phyloP scores from a whole-genome alignment of 768 basidiomycete genomes.

The Tulasnella sp. region DNA sequence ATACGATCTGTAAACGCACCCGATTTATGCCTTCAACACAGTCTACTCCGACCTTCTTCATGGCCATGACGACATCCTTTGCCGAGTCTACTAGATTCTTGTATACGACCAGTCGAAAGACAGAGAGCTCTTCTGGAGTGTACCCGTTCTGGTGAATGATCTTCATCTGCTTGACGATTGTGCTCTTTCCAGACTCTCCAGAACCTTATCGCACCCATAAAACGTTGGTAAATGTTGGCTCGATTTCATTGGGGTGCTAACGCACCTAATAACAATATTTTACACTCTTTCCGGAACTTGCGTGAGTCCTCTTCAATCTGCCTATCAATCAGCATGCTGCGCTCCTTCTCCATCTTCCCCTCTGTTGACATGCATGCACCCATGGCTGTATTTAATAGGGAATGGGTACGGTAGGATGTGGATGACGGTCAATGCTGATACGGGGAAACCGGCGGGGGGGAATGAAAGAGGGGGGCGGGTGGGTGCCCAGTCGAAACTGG shows the following conservation, averaged over 20 bases:
- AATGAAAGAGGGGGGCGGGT: too few species aligned
- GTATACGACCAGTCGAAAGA: slow-evolving; percentile 69
- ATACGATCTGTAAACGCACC: slow-evolving; percentile 13
- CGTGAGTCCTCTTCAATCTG: slow-evolving; percentile 32
- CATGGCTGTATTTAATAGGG: neutral
- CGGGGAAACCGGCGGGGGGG: too few species aligned
- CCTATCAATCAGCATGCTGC: slow-evolving; percentile 22
- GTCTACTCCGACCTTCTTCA: slow-evolving; percentile 79
- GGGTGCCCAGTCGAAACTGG: too few species aligned
- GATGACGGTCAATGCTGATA: too few species aligned
- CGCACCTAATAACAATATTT: slow-evolving; percentile 35
- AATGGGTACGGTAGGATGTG: too few species aligned
- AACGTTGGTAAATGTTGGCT: too few species aligned
- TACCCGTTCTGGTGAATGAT: slow-evolving; percentile 93
- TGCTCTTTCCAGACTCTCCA: slow-evolving; percentile 89
- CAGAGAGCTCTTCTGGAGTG: slow-evolving; percentile 59
- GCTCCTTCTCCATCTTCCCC: neutral
- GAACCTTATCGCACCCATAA: slow-evolving; percentile 44
- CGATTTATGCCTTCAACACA: slow-evolving; percentile 57
- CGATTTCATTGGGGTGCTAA: too few species aligned
- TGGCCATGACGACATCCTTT: slow-evolving; percentile 71
- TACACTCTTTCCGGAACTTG: slow-evolving; percentile 34
- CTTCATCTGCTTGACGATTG: slow-evolving; percentile 98
- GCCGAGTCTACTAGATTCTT: slow-evolving; percentile 82
- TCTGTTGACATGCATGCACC: slow-evolving; percentile 15